phyloP scores from a whole-genome alignment of 164 flowering plant genomes.

The Stephania cephalantha region DNA sequence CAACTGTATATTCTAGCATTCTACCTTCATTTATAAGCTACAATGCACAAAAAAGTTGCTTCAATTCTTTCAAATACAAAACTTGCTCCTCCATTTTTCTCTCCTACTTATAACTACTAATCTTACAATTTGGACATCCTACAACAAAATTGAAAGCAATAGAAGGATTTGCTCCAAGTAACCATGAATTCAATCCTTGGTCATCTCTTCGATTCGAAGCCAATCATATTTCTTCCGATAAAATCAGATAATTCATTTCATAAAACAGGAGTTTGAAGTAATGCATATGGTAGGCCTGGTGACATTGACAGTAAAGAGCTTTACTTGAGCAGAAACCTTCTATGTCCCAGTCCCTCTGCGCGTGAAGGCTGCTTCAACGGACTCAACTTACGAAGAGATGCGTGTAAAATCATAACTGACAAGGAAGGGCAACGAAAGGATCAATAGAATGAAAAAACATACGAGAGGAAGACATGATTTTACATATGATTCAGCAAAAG shows the following conservation, averaged over 20 bases:
- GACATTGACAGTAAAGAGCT: slow-evolving; percentile 8
- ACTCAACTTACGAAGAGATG: slow-evolving; percentile 60
- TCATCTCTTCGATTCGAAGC: neutral
- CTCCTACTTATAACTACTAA: neutral
- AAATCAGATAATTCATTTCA: neutral
- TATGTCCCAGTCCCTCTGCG: slow-evolving; percentile 12
- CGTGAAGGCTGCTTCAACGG: slow-evolving; percentile 41
- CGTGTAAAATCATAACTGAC: slow-evolving; percentile 52
- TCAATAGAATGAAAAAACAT: neutral
- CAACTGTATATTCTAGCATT: no score
- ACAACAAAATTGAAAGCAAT: neutral
- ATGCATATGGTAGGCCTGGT: neutral
- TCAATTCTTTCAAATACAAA: no score
- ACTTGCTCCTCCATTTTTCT: neutral
- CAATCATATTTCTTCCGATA: neutral
- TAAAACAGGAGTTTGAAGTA: neutral
- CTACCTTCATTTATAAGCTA: no score
- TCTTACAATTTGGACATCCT: neutral
- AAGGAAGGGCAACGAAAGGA: neutral
- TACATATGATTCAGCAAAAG: no score
- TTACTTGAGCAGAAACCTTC: slow-evolving; percentile 19
- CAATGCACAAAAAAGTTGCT: no score
- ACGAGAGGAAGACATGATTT: neutral
- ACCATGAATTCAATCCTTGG: neutral
- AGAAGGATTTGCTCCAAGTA: neutral